These are phyloP conservation scores for Agroathelia rolfsii DNA, from an alignment of 1,284 basidiomycete species.

Conservation along the genomic window DNA sequence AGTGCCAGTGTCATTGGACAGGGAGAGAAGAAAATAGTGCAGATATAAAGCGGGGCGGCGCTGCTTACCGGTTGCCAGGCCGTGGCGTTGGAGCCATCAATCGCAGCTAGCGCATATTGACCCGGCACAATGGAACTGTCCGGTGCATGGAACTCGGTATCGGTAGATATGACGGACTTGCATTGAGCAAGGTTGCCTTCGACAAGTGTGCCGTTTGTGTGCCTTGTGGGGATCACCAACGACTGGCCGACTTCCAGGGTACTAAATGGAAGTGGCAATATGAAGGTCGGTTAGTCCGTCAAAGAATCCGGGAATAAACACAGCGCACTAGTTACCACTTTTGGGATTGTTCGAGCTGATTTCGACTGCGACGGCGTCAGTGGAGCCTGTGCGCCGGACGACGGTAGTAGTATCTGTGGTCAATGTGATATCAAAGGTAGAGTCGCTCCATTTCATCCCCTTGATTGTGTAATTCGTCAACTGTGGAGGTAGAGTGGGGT, in stretches of 20 bases:
- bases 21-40: neutral
- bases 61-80: slow-evolving; percentile 2
- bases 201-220: slow-evolving; percentile 3
- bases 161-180: slow-evolving; percentile 2
- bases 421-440: neutral
- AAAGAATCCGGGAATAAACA: neutral
- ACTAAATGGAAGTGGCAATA: slow-evolving; percentile 1
- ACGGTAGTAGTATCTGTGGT: neutral
- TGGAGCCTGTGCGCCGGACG: neutral
- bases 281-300: neutral
- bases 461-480: slow-evolving; percentile 1
- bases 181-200: slow-evolving; percentile 4
- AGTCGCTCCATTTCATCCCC: slow-evolving; percentile 3
- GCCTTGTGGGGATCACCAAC: slow-evolving; percentile 1
- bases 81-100: slow-evolving; percentile 4
- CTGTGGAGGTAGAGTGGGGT: slow-evolving; percentile 3
- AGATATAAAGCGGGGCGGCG: neutral
- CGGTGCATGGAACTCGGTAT: slow-evolving; percentile 1
- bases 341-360: slow-evolving; percentile 1
- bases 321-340: slow-evolving; percentile 2
- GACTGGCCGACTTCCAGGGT: slow-evolving; percentile 1
- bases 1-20: no score
- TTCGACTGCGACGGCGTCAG: neutral
- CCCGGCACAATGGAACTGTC: slow-evolving; percentile 1
- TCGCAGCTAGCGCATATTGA: slow-evolving; percentile 3